phyloP scores from a whole-genome alignment of 2,329 filamentous ascomycete genomes.

The Neopestalotiopsis rosae region DNA sequence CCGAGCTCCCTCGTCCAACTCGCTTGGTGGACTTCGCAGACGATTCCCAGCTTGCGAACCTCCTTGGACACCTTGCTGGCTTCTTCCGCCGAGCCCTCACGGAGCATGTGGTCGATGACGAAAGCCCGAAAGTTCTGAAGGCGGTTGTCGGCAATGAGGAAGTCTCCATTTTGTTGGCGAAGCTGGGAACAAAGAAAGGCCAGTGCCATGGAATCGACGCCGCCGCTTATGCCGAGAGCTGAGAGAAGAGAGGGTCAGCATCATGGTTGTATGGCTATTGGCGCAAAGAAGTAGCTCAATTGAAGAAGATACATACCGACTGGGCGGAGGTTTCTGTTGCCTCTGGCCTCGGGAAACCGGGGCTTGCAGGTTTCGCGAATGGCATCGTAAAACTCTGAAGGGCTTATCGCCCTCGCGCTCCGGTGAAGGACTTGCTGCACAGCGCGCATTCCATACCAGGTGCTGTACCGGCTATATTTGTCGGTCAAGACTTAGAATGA shows the following conservation, averaged over 20 bases:
- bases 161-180: slow-evolving; percentile 36
- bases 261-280: background rate
- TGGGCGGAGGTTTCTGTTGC: slow-evolving; percentile 36
- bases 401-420: slow-evolving; percentile 43
- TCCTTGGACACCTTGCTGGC: slow-evolving; percentile 50
- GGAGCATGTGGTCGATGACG: slow-evolving; percentile 64
- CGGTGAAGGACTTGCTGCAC: slow-evolving; percentile 45
- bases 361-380: slow-evolving; percentile 55
- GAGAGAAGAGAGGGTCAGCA: background rate
- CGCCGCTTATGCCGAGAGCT: slow-evolving; percentile 83
- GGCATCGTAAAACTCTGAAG: slow-evolving; percentile 52
- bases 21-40: slow-evolving; percentile 36
- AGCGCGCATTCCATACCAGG: slow-evolving; percentile 45
- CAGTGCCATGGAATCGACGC: slow-evolving; percentile 97
- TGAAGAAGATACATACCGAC: slow-evolving; percentile 5
- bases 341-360: slow-evolving; percentile 50
- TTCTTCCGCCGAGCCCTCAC: slow-evolving; percentile 57
- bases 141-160: slow-evolving; percentile 52
- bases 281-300: slow-evolving; percentile 1
- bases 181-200: slow-evolving; percentile 71
- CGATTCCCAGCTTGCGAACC: slow-evolving; percentile 41
- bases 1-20: slow-evolving; percentile 54
- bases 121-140: slow-evolving; percentile 47
- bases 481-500: no score
- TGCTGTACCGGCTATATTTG: background rate